These are phyloP conservation scores for Ophiognomonia clavigignenti-juglandacearum DNA, from an alignment of 2,329 filamentous ascomycete genomes.

Conservation along the genomic window DNA sequence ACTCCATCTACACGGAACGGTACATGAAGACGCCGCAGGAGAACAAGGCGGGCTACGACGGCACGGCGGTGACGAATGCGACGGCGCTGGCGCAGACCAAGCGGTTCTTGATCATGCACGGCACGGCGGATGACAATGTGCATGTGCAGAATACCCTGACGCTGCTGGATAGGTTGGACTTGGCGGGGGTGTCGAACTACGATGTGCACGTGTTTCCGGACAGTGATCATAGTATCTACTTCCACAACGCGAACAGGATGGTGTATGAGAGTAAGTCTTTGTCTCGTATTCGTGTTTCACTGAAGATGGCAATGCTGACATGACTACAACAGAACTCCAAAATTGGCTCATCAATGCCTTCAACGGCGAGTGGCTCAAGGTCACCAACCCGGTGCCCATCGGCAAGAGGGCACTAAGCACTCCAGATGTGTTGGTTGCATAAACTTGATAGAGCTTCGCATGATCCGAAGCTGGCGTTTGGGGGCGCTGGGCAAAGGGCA, in stretches of 20 bases:
- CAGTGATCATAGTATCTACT: slow-evolving; percentile 90
- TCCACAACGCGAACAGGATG: slow-evolving; percentile 86
- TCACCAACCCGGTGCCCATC: slow-evolving; percentile 44
- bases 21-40: slow-evolving; percentile 95
- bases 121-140: slow-evolving; percentile 94
- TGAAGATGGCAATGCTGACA: not conserved
- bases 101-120: slow-evolving; percentile 93
- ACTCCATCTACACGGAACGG: slow-evolving; percentile 89
- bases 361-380: slow-evolving; percentile 85
- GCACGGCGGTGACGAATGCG: slow-evolving; percentile 69
- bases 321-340: slow-evolving; percentile 61
- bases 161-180: slow-evolving; percentile 79
- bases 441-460: not conserved
- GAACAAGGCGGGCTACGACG: slow-evolving; percentile 73
- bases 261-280: slow-evolving; percentile 81
- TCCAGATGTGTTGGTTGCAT: not conserved
- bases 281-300: not conserved
- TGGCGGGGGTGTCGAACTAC: slow-evolving; percentile 82
- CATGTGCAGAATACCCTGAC: slow-evolving; percentile 93
- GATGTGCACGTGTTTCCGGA: slow-evolving; percentile 96
- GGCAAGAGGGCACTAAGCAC: slow-evolving; percentile 15
- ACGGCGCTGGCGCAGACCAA: slow-evolving; percentile 69
- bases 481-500: too few species aligned
- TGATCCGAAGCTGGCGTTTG: not conserved
- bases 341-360: slow-evolving; percentile 97